A percentile compares a stretch with the other conserved stretches of the same genome.
These are phyloP conservation scores for Aspergillus avenaceus DNA, from an alignment of 495 filamentous ascomycete species.

Conservation along the genomic window DNA sequence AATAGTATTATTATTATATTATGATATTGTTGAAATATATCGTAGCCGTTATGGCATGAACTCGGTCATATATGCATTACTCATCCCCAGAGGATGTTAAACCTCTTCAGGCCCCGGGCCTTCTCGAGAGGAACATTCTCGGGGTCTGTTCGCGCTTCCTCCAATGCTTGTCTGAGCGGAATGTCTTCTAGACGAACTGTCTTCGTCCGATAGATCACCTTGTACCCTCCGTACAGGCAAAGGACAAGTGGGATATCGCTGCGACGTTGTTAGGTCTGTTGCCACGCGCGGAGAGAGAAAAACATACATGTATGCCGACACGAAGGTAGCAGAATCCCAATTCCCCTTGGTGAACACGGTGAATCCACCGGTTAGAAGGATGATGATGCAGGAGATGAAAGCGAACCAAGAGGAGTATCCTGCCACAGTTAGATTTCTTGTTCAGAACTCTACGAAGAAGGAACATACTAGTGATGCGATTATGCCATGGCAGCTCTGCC, in stretches of 20 bases:
- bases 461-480: slow-evolving; percentile 21
- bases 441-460: no score
- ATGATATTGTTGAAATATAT: no score
- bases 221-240: slow-evolving; percentile 37
- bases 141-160: slow-evolving; percentile 28
- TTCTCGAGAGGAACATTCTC: slow-evolving; percentile 28
- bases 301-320: slow-evolving; percentile 36
- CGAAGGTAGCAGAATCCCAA: slow-evolving; percentile 29
- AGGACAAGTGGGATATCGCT: slow-evolving; percentile 44
- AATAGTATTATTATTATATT: no score
- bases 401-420: slow-evolving; percentile 50
- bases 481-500: slow-evolving; percentile 50
- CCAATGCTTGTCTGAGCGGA: slow-evolving; percentile 25
- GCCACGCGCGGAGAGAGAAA: not conserved
- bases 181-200: slow-evolving; percentile 29
- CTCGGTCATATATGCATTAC: not conserved
- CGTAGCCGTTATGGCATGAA: not conserved
- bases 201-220: slow-evolving; percentile 34
- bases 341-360: slow-evolving; percentile 49
- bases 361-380: slow-evolving; percentile 59
- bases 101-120: slow-evolving; percentile 11
- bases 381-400: slow-evolving; percentile 46
- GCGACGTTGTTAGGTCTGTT: not conserved
- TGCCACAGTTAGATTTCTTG: slow-evolving; percentile 19
- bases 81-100: slow-evolving; percentile 33